Evolutionary conservation across 2,329 filamentous ascomycete species (phyloP).

Genomic region (Colletotrichum spinosum): DNA sequence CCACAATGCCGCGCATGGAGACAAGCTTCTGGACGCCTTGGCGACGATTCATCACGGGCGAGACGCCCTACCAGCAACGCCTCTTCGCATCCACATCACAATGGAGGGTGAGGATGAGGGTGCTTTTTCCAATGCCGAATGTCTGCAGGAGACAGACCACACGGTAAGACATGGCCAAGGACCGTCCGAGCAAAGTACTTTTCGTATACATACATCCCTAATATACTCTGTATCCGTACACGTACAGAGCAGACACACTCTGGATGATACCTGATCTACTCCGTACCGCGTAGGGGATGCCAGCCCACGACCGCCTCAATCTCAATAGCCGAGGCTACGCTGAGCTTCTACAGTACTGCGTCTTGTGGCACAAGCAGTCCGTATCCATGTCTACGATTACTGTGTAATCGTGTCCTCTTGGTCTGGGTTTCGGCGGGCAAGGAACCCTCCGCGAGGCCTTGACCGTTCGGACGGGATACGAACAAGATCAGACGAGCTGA

Average conservation of each 20-base stretch:
- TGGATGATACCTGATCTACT: no score
- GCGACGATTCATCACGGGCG: slow-evolving; percentile 13
- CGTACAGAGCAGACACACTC: no score
- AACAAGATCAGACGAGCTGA: slow-evolving; percentile 30
- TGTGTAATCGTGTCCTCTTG: slow-evolving; percentile 7
- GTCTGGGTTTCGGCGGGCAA: slow-evolving; percentile 34
- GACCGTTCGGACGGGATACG: slow-evolving; percentile 34
- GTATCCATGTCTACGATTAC: background rate
- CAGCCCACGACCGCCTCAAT: no score
- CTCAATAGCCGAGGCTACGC: no score
- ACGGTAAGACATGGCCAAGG: no score
- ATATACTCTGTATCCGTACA: no score
- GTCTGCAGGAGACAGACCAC: no score
- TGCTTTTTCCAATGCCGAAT: no score
- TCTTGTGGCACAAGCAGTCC: background rate
- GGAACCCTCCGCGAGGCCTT: slow-evolving; percentile 16
- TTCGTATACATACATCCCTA: no score
- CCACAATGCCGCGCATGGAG: background rate
- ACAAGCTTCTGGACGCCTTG: slow-evolving; percentile 26
- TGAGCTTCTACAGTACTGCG: background rate
- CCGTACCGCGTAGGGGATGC: no score
- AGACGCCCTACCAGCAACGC: slow-evolving; percentile 7
- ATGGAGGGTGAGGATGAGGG: no score
- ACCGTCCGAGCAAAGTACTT: no score
- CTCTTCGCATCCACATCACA: background rate